Base-by-base conservation (phyloP, 2,329 filamentous ascomycete genomes). In the Pseudocercospora musae region DNA sequence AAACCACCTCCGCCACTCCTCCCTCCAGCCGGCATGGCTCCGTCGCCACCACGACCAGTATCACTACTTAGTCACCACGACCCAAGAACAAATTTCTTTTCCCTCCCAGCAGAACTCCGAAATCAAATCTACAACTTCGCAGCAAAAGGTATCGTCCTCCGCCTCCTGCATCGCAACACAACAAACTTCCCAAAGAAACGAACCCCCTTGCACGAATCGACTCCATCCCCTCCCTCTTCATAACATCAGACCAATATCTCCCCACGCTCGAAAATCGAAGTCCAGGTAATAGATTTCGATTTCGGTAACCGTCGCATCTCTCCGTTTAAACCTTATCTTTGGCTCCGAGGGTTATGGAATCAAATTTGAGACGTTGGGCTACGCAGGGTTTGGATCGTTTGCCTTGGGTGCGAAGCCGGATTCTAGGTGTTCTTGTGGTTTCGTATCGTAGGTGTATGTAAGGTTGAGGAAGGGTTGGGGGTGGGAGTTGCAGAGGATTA, bases 21-120 rank as follows among this genome's bases (percentile, higher is more conserved):
- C 25, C 29, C n/a, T 37, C 27, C 56, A 33, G 61, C 57, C 44
- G 21, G 23, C 50, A 54, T 20, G n/a, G 13, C 23, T 31, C 49
- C 1, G 21, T 53, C 20, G 49, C 49, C 49, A 53, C 49, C 15
- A 53, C 25, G 13, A 18, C 1, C 50, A 54, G 50, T 52, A 49
- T 20, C 55, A n/a, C 6, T 27, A 54, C n/a, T 21, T 20, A 15
- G 11, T 44, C 59, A 58, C 29, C 54, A 56, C 58, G 10, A 49
- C 25, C 15, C 25, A 54, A 13, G n/a, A 27, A 65, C 67, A 23
- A 66, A 62, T 15, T 73, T 74, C 66, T 71, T 72, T 62, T 65
- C 68, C 53, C 64, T 75, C 1, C 73, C 73, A 1, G 63, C 71
- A 5, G 72, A 74, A 53, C 57, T 74, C 1, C 68, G 72, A n/a